Conservation (phyloP, 2,329 filamentous ascomycete genomes). For the Sphaerostilbella broomeana region DNA sequence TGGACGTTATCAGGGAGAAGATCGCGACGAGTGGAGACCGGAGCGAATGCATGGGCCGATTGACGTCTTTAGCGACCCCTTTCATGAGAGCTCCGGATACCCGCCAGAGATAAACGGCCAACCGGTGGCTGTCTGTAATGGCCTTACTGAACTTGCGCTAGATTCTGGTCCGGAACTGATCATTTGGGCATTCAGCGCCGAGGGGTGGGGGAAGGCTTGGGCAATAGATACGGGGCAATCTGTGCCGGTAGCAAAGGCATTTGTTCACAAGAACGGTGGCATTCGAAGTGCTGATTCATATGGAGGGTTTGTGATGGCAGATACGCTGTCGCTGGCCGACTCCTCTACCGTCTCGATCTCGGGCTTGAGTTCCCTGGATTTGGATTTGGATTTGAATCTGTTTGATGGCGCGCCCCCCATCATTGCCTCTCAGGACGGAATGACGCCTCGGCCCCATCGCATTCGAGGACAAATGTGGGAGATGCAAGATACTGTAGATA, state of each 20-base stretch:
- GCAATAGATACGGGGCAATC: slow-evolving; percentile 21
- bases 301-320: slow-evolving; percentile 25
- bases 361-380: slow-evolving; percentile 3
- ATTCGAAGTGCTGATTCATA: slow-evolving; percentile 26
- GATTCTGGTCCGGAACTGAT: slow-evolving; percentile 28
- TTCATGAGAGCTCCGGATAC: slow-evolving; percentile 15
- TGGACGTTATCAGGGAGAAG: slow-evolving; percentile 5
- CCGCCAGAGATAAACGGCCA: slow-evolving; percentile 28
- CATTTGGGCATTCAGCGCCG: slow-evolving; percentile 29
- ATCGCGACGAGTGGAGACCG: slow-evolving; percentile 6
- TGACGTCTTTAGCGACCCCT: slow-evolving; percentile 16
- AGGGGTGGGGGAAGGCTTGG: slow-evolving; percentile 30
- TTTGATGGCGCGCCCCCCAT: slow-evolving; percentile 9
- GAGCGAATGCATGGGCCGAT: slow-evolving; percentile 19
- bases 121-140: slow-evolving; percentile 25
- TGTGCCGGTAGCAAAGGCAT: slow-evolving; percentile 15
- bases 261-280: slow-evolving; percentile 27
- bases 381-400: slow-evolving; percentile 7
- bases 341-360: not conserved
- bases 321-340: not conserved
- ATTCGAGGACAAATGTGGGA: slow-evolving; percentile 9
- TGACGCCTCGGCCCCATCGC: not conserved
- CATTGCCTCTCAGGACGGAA: not conserved
- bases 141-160: slow-evolving; percentile 27
- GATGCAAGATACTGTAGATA: slow-evolving; percentile 16